phyloP scores from a whole-genome alignment of 352 stramenopile genomes.

The Blastocystis sp. region DNA sequence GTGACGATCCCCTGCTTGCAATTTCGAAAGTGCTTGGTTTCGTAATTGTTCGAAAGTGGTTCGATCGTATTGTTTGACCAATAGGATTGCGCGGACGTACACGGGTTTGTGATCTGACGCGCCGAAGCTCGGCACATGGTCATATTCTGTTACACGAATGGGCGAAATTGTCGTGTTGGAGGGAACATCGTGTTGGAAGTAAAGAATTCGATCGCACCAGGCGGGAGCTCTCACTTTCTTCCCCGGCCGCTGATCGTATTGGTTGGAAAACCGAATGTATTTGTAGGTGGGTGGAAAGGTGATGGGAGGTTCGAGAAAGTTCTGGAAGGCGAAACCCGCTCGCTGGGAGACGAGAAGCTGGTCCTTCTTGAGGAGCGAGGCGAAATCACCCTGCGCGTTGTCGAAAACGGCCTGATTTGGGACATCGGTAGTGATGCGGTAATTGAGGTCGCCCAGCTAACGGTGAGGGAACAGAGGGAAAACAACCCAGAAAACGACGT shows the following conservation, averaged over 20 bases:
- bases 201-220: constrained; percentile 71
- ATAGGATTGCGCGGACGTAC: constrained; percentile 76
- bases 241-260: constrained; percentile 89
- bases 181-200: not conserved
- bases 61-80: constrained; percentile 80
- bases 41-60: constrained; percentile 71
- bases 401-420: constrained; percentile 56
- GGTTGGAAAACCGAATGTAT: constrained; percentile 82
- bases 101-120: constrained; percentile 97
- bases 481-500: constrained; percentile 89
- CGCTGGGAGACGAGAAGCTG: constrained; percentile 68
- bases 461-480: not conserved
- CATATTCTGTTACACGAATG: constrained; percentile 67
- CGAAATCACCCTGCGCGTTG: constrained; percentile 57
- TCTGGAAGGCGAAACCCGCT: constrained; percentile 70
- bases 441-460: constrained; percentile 74
- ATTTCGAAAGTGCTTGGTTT: constrained; percentile 79
- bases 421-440: constrained; percentile 65
- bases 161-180: not conserved
- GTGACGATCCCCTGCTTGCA: constrained; percentile 90
- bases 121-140: constrained; percentile 73
- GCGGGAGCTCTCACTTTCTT: constrained; percentile 95
- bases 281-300: constrained; percentile 89
- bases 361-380: constrained; percentile 55
- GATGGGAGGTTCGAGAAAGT: constrained; percentile 78